Evolutionary conservation across 495 filamentous ascomycete species (phyloP), one percentile per base, ranked within the genome.

Genomic region (Neurospora sp.): DNA sequence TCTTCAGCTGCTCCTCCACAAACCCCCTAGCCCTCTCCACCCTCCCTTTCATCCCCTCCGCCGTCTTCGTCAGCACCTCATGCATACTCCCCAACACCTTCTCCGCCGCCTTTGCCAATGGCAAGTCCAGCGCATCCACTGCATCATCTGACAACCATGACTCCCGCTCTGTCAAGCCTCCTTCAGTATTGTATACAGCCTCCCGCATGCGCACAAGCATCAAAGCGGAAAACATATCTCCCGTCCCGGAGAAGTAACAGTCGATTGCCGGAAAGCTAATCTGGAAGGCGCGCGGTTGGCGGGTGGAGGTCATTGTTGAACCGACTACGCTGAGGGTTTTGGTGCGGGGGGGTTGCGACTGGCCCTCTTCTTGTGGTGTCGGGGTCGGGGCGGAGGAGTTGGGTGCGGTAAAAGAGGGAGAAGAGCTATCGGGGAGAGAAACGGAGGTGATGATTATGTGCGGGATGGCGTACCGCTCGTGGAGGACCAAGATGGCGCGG

Each of bases 151-250:
- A 90, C 5, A 91, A 77, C 93, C 93, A 96, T 44, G 90, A 86
- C 72, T 83, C 83, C 48, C 78, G 85, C 14, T 77, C 80, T 69
- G 81, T 79, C 35, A 93, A 77, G 1, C 81, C 84, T 1, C 10
- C 31, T 37, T 84, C 83, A 0, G 70, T 75, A 44, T 70, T 75
- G 31, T 76, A 77, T 17, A 91, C 89, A 6, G 92, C 93, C 84
- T 98, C 94, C 74, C 95, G 90, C 71, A 99, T 88, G n/a, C 96
- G 90, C 35, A 92, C 93, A 3, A 97, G 87, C 69, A 90, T 95
- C 70, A 98, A 83, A 31, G 96, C 94, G 48, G 96, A 94, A 79
- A 99, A 98, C 94, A 99, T 97, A 83, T 99, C 96, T 16, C 96
- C 96, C 1, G 96, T 97, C 37, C 96, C 96, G 78, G 90, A 93